A percentile compares a stretch with the other conserved stretches of the same genome.
These are phyloP conservation scores for Cucumis cinereus DNA, from an alignment of 306 rosid genomes.

Conservation along the genomic window DNA sequence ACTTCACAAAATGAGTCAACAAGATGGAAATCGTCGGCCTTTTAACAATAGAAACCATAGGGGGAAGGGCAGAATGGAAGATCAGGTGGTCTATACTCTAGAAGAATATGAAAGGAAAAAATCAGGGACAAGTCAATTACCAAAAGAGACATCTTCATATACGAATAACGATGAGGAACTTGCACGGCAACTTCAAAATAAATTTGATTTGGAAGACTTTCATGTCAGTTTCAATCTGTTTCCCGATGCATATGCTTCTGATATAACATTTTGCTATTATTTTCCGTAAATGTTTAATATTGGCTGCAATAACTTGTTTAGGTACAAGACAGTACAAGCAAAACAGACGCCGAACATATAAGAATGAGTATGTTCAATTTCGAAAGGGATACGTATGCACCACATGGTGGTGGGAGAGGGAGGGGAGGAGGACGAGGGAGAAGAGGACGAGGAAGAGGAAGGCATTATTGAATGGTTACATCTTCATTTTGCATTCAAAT, in stretches of 20 bases:
- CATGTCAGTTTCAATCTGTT: slow-evolving; percentile 26
- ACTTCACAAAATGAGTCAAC: slow-evolving; percentile 60
- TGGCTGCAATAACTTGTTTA: slow-evolving; percentile 19
- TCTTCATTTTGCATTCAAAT: not conserved
- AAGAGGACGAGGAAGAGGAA: slow-evolving; percentile 11
- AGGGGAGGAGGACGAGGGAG: slow-evolving; percentile 33
- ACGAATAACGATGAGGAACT: slow-evolving; percentile 47
- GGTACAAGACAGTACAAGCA: slow-evolving; percentile 30
- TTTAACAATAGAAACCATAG: slow-evolving; percentile 30
- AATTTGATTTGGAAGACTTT: slow-evolving; percentile 53
- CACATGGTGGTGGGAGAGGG: slow-evolving; percentile 24
- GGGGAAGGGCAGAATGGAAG: slow-evolving; percentile 59
- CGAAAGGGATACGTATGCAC: slow-evolving; percentile 28
- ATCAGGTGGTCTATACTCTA: slow-evolving; percentile 39
- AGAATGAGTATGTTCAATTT: slow-evolving; percentile 74
- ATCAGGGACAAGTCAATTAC: slow-evolving; percentile 29
- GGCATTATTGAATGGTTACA: not conserved
- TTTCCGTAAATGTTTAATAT: slow-evolving; percentile 3
- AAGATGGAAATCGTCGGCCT: slow-evolving; percentile 23
- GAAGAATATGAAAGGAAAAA: slow-evolving; percentile 63
- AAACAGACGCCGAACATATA: slow-evolving; percentile 35
- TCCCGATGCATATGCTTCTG: not conserved
- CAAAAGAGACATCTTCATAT: slow-evolving; percentile 11
- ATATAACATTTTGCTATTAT: not conserved
- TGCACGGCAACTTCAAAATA: slow-evolving; percentile 79